Conservation (phyloP, 2,329 filamentous ascomycete genomes). For the Metarhizium album region DNA sequence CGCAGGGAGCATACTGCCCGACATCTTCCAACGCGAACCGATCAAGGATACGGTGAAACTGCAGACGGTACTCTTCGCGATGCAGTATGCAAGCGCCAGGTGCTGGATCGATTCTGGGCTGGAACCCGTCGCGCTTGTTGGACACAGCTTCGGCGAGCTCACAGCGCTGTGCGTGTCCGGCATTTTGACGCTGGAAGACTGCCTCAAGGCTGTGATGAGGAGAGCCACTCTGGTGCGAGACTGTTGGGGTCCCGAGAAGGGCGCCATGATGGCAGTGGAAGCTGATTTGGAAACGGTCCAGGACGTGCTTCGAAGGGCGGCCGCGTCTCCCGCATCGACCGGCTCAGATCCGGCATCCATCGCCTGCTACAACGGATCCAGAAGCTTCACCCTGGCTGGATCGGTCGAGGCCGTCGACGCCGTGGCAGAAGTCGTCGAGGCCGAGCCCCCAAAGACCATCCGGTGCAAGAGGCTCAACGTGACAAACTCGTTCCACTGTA, state of each 20-base stretch:
- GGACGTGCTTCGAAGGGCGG: background rate
- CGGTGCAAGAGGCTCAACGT: conserved; percentile 29
- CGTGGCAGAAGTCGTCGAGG: conserved; percentile 5
- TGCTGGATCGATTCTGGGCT: conserved; percentile 26
- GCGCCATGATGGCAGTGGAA: conserved; percentile 29
- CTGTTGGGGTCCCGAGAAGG: conserved; percentile 23
- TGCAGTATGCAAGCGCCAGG: conserved; percentile 26
- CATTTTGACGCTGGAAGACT: conserved; percentile 18
- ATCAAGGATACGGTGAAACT: conserved; percentile 18
- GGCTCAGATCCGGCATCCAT: conserved; percentile 17
- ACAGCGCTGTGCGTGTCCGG: conserved; percentile 27
- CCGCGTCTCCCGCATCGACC: conserved; percentile 5
- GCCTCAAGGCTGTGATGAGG: conserved; percentile 17
- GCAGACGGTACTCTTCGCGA: conserved; percentile 28
- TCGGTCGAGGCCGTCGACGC: conserved; percentile 19
- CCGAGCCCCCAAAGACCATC: conserved; percentile 6
- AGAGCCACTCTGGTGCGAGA: conserved; percentile 21
- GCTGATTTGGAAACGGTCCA: conserved; percentile 13
- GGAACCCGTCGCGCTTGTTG: conserved; percentile 15
- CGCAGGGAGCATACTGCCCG: conserved; percentile 17
- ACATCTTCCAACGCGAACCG: conserved; percentile 18
- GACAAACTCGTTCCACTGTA: conserved; percentile 37
- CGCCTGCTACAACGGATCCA: conserved; percentile 36
- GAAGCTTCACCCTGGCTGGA: conserved; percentile 32
- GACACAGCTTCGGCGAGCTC: conserved; percentile 32